Evolutionary conservation across 2,329 filamentous ascomycete genomes (phyloP), one percentile per base, ranked within the genome.

Genomic region (Clonostachys rhizophaga): DNA sequence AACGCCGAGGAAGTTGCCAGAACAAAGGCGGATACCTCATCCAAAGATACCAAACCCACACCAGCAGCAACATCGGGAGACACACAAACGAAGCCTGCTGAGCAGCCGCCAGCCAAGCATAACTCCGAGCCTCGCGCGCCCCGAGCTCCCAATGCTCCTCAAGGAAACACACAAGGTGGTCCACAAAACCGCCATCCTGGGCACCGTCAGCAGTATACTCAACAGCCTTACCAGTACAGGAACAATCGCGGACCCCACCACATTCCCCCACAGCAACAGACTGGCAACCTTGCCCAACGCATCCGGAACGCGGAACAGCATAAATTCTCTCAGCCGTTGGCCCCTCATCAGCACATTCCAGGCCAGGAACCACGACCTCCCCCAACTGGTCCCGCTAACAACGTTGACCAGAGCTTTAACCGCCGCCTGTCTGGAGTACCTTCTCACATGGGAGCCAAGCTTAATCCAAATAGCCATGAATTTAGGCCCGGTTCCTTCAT

Each of bases 401-500:
- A 70, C 51, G 60, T 70, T 51, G 14, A n/a, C 14, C 14, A 39
- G 5, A 72, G 85, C 58, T 76, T 80, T 69, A 67, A 74, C 58
- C 71, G 78, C 56, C 71, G 82, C 42, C 58, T 76, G 42, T 77
- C 74, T 50, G 73, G 70, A 43, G 63, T 75, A n/a, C 68, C 73
- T 12, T 68, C 68, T 40, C 78, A 78, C 45, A 68, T 79, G 56
- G 69, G 71, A 5, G 72, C 71, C 42, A 82, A 83, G 63, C 60
- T 86, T 55, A 86, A 86, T 52, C 82, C 82, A 7, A 83, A 81
- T 56, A 84, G 75, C 55, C 75, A 80, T 60, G 91, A 96, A 58
- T 97, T 96, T 68, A 84, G 87, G 53, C 94, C 92, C 16, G 95
- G 86, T 57, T 84, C 89, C 5, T 86, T 86, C 51, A 91, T 91